Conservation (phyloP, 345 rosid genomes). For the Eucalyptus regnans region DNA sequence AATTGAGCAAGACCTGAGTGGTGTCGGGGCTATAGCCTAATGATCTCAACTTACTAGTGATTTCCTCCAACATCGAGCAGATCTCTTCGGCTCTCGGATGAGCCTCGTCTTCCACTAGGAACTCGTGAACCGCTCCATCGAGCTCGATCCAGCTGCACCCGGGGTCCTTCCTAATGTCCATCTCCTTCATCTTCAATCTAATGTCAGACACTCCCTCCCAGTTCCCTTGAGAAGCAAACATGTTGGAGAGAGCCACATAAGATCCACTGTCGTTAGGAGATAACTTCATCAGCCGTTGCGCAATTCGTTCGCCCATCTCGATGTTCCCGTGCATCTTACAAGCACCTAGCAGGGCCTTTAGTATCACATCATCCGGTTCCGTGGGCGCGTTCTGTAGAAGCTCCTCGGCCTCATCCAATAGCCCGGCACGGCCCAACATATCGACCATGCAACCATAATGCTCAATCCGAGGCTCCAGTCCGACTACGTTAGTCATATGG, state of each 20-base stretch:
- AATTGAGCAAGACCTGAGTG: slow-evolving; percentile 38
- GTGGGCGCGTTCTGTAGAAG: slow-evolving; percentile 45
- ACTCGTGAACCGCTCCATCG: slow-evolving; percentile 44
- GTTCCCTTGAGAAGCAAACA: slow-evolving; percentile 44
- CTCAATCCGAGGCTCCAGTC: slow-evolving; percentile 54
- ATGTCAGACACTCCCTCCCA: slow-evolving; percentile 53
- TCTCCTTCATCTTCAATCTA: slow-evolving; percentile 58
- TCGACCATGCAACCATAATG: slow-evolving; percentile 80
- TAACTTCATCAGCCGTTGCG: slow-evolving; percentile 33
- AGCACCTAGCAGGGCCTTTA: slow-evolving; percentile 62
- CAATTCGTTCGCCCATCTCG: slow-evolving; percentile 45
- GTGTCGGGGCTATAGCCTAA: slow-evolving; percentile 43
- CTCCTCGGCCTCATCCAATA: slow-evolving; percentile 51
- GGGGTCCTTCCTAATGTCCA: slow-evolving; percentile 55
- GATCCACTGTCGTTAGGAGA: slow-evolving; percentile 64
- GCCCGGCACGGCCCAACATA: slow-evolving; percentile 51
- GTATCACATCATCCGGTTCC: slow-evolving; percentile 46
- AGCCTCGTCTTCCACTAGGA: slow-evolving; percentile 57
- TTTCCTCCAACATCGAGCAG: slow-evolving; percentile 36
- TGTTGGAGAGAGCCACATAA: slow-evolving; percentile 57
- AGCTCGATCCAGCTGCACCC: slow-evolving; percentile 75
- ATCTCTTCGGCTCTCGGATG: slow-evolving; percentile 41
- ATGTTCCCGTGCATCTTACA: slow-evolving; percentile 49
- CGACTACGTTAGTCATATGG: slow-evolving; percentile 35
- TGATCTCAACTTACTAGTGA: slow-evolving; percentile 20